Base-by-base conservation (phyloP, 139 green algal species). In the Cymbomonas tetramitiformis region DNA sequence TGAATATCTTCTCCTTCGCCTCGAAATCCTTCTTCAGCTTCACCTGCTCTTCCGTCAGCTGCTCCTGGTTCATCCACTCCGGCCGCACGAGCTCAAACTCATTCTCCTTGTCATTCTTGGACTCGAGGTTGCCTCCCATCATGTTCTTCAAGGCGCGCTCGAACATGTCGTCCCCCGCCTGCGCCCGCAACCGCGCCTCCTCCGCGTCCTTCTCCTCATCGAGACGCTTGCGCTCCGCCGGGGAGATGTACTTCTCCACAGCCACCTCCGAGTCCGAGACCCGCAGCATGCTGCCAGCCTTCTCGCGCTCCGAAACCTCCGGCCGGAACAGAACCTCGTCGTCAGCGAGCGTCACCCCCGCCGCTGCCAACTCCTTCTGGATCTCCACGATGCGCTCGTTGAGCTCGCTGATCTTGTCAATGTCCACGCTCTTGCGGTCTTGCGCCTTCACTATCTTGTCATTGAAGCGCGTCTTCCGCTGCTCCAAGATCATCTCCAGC, bases 31-130 rank as follows among this genome's bases (percentile, higher is more conserved):
- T 29, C 5, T 7, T 24, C 28, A 8, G 47, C 8, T 31, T 30
- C 3, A 25, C 41, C 12, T 4, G 3, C n/a, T n/a, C n/a, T n/a
- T n/a, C n/a, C n/a, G n/a, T n/a, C n/a, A n/a, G n/a, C n/a, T n/a
- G n/a, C n/a, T n/a, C n/a, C n/a, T n/a, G n/a, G n/a, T n/a, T n/a
- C 50, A 62, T 62, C 49, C 49, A 68, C 38, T 61, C 61, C 6
- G 61, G 61, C 51, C 30, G 26, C 33, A 29, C 47, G 32, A 39
- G 15, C 34, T 57, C 46, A 25, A 8, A 36, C 32, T 23, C 33
- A 24, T 40, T 38, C n/a, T 36, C 34, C 19, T 12, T 32, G 5
- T 56, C 39, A 4, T 43, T 47, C 26, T 58, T 48, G 12, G 4
- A 3, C 15, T 58, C 44, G 7, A 67, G 59, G 15, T 36, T 47